Base-by-base conservation (phyloP, 208 protist genomes). In the Trypanosoma grayi region DNA sequence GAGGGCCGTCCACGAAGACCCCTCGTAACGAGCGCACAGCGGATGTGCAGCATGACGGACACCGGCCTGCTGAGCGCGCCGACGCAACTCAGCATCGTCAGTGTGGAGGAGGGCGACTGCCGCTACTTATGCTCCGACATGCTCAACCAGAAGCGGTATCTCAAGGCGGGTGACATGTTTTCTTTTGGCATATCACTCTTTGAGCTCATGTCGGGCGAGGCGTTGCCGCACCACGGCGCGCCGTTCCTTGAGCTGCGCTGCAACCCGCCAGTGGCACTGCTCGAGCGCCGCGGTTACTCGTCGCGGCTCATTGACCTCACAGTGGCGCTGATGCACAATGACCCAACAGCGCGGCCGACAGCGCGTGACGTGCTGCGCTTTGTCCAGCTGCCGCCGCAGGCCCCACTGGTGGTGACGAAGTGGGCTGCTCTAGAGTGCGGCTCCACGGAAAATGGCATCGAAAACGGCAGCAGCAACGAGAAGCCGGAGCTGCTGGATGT, bases 101-200 rank as follows among this genome's bases (percentile, higher is more conserved):
- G 84, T 70, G 70, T 93, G 9, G 92, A 97, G 43, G 92, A 97
- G 59, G 92, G 92, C 16, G 92, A 97, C 72, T 91, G 83, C 63
- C 83, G 89, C 39, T 97, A 97, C 70, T 64, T 97, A 3, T 90
- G 89, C 65, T 54, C 75, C 0, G 92, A 97, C 59, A 95, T 97
- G 92, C 73, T 97, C 24, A 97, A 97, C 72, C 73, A 86, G 39
- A 95, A 95, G 70, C 58, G 28, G 10, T 57, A 92, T 66, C 81
- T 85, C 50, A 87, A 76, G 53, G 87, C 80, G 2, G 92, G 87
- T 6, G 92, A 97, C 57, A 86, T 97, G 65, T 97, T 95, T 72
- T 83, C 83, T 0, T 75, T 97, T n/a, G 92, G 92, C 28, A 92
- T 97, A 73, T 94, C 87, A 30, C 65, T 95, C 20, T 92, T 87